phyloP scores from a whole-genome alignment of 1,139 yeast species.

The Chernovozyma sophiae-reginae region DNA sequence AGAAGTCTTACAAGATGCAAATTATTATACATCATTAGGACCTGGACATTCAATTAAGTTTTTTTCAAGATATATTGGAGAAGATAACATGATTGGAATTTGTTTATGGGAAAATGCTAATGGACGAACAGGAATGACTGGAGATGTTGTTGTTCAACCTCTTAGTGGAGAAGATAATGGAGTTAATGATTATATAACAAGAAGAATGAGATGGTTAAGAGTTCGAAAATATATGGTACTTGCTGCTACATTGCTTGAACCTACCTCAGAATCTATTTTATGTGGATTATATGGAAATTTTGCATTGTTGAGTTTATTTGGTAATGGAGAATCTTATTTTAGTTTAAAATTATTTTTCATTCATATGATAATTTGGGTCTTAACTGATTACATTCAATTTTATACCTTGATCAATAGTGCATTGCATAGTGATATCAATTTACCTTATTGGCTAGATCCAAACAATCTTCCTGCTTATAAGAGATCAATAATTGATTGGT shows the following conservation, averaged over 20 bases:
- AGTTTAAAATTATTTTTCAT: slow-evolving; percentile 35
- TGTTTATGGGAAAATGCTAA: slow-evolving; percentile 70
- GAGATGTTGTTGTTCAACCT: slow-evolving; percentile 81
- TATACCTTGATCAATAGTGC: slow-evolving; percentile 34
- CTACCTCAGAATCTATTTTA: slow-evolving; percentile 75
- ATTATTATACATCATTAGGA: slow-evolving; percentile 24
- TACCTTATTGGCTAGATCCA: slow-evolving; percentile 29
- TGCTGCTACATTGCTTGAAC: slow-evolving; percentile 80
- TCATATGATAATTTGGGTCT: slow-evolving; percentile 63
- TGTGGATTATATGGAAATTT: slow-evolving; percentile 66
- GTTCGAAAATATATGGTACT: slow-evolving; percentile 89
- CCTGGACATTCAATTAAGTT: slow-evolving; percentile 57
- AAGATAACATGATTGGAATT: slow-evolving; percentile 89
- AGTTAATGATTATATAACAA: slow-evolving; percentile 52
- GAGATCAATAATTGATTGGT: slow-evolving; percentile 21
- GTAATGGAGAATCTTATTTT: slow-evolving; percentile 19
- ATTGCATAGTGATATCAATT: slow-evolving; percentile 11
- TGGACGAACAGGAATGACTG: slow-evolving; percentile 74
- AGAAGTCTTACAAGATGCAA: slow-evolving; percentile 30
- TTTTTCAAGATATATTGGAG: slow-evolving; percentile 83
- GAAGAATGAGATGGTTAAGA: slow-evolving; percentile 82
- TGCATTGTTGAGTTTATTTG: slow-evolving; percentile 48
- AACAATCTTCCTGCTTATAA: slow-evolving; percentile 11
- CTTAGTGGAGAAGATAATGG: slow-evolving; percentile 46
- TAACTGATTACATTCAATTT: slow-evolving; percentile 60